phyloP scores from a whole-genome alignment of 805 yeast genomes.

The Hanseniaspora osmophila region DNA sequence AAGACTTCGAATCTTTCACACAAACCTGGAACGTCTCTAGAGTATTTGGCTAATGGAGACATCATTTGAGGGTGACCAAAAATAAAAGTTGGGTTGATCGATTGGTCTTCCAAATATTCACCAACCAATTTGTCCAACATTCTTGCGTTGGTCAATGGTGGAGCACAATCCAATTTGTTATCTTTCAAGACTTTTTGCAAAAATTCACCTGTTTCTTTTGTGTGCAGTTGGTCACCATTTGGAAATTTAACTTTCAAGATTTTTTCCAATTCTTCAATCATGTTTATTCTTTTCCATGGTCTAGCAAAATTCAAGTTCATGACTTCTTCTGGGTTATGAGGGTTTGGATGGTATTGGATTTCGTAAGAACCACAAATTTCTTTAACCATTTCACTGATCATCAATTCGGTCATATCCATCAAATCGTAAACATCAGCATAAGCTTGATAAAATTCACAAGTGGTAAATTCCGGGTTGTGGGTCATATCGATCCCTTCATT shows the following conservation, averaged over 20 bases:
- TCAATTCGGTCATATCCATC: conserved; percentile 81
- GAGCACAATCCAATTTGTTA: conserved; percentile 73
- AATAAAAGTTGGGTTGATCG: conserved; percentile 93
- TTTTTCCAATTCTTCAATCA: conserved; percentile 92
- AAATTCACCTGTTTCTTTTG: conserved; percentile 85
- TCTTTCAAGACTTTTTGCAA: conserved; percentile 65
- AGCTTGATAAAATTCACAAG: conserved; percentile 97
- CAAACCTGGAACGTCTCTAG: conserved; percentile 81
- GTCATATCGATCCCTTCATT: conserved; percentile 98
- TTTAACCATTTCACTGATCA: conserved; percentile 95
- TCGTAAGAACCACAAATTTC: conserved; percentile 81
- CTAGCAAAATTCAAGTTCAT: conserved; percentile 75
- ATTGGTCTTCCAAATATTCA: conserved; percentile 73
- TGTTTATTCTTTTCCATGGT: conserved; percentile 97
- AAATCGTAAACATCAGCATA: conserved; percentile 93
- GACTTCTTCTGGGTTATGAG: conserved; percentile 76
- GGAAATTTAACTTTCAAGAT: conserved; percentile 81
- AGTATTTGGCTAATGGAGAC: conserved; percentile 97
- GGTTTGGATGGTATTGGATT: conserved; percentile 84
- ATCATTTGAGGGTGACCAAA: conserved; percentile 99
- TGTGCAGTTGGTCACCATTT: conserved; percentile 86
- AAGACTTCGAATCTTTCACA: conserved; percentile 98
- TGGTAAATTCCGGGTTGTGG: conserved; percentile 97
- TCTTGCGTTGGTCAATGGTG: conserved; percentile 92
- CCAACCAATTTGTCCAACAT: conserved; percentile 98